Percentiles rank a stretch among this genome's conserved stretches.
These are phyloP conservation scores for Paecilomyces sp. DNA, from an alignment of 2,329 filamentous ascomycete genomes.

Conservation along the genomic window DNA sequence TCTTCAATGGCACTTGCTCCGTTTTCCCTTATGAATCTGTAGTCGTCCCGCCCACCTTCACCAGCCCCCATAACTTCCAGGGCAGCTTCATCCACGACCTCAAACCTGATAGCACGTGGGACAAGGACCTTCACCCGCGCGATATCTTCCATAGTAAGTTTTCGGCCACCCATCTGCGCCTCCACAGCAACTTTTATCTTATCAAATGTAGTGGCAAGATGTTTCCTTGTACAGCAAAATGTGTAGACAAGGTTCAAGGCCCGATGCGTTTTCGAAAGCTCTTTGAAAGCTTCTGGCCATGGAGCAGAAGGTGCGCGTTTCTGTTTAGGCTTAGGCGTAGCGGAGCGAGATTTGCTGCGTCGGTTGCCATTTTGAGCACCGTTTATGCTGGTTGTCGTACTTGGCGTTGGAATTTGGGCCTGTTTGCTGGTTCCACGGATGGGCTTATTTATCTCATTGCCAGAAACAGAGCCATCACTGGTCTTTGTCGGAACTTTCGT, in stretches of 20 bases:
- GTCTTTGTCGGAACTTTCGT: constrained; percentile 7
- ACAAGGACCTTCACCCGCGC: constrained; percentile 72
- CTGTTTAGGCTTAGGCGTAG: constrained; percentile 5
- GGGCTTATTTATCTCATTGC: neutral
- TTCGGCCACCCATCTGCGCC: constrained; percentile 61
- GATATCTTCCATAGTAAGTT: constrained; percentile 68
- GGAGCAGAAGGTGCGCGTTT: constrained; percentile 35
- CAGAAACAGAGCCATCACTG: neutral
- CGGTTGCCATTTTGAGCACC: neutral
- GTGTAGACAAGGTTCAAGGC: constrained; percentile 91
- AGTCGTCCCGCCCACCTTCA: constrained; percentile 40
- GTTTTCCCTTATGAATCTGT: constrained; percentile 6
- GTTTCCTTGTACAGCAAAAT: constrained; percentile 88
- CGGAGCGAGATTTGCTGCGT: constrained; percentile 4
- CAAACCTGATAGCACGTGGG: constrained; percentile 72
- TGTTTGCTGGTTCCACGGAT: neutral
- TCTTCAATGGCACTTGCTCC: neutral
- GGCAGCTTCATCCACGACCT: constrained; percentile 77
- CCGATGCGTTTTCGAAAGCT: constrained; percentile 67
- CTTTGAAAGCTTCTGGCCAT: constrained; percentile 71
- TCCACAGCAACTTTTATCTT: constrained; percentile 82
- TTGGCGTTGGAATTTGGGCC: neutral
- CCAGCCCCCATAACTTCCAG: constrained; percentile 73
- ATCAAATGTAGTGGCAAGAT: constrained; percentile 84
- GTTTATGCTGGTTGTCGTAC: neutral